phyloP scores from a whole-genome alignment of 2,329 filamentous ascomycete species.

The Neonectria punicea region DNA sequence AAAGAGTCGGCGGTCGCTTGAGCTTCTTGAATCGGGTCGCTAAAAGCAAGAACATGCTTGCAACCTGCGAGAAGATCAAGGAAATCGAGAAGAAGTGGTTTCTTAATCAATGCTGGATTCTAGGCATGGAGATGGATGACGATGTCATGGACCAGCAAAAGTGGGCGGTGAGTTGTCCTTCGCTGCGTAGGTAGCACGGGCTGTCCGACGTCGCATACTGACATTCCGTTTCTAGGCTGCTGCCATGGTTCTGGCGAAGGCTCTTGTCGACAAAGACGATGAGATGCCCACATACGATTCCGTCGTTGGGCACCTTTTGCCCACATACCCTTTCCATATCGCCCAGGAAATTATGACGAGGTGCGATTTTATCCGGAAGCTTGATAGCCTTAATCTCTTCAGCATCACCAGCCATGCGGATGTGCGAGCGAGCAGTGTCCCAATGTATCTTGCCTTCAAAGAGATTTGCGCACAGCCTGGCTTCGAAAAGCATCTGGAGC shows the following conservation, averaged over 20 bases:
- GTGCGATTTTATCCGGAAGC: constrained; percentile 90
- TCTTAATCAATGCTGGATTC: constrained; percentile 79
- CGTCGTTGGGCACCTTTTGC: constrained; percentile 77
- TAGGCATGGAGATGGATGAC: constrained; percentile 84
- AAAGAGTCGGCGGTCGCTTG: constrained; percentile 86
- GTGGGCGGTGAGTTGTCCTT: constrained; percentile 75
- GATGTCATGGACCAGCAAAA: constrained; percentile 99
- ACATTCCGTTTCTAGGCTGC: constrained; percentile 67
- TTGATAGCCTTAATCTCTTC: constrained; percentile 95
- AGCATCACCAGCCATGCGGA: constrained; percentile 88
- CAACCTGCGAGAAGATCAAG: constrained; percentile 79
- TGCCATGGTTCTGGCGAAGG: constrained; percentile 91
- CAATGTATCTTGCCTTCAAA: constrained; percentile 93
- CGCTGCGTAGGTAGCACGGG: neutral
- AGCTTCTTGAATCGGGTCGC: constrained; percentile 91
- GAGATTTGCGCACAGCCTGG: constrained; percentile 81
- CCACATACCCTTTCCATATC: constrained; percentile 82
- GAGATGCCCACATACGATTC: constrained; percentile 74
- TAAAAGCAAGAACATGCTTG: constrained; percentile 83
- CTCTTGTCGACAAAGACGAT: constrained; percentile 85
- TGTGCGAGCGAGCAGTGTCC: constrained; percentile 92
- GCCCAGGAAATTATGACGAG: constrained; percentile 95
- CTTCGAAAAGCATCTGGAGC: constrained; percentile 85
- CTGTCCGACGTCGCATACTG: constrained; percentile 11
- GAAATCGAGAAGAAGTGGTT: constrained; percentile 80